Evolutionary conservation across 1,139 yeast species (phyloP), one percentile per base, ranked within the genome.

Genomic region (Candida sojae): DNA sequence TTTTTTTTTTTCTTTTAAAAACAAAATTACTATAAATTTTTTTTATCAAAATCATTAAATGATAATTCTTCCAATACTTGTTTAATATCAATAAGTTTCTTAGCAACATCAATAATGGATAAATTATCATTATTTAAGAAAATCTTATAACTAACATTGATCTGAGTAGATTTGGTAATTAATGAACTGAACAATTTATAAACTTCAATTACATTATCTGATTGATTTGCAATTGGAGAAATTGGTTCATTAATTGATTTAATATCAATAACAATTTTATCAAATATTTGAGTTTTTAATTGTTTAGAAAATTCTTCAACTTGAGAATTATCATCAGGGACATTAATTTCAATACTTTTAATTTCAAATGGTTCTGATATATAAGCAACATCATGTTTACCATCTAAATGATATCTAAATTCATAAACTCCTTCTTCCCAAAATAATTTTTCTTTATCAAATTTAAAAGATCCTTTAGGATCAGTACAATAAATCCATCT

Each of bases 371-470:
- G 91, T 51, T 75, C 77, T 0, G 93, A 83, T 43, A 84, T 76
- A 50, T 79, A 77, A 34, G 85, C 73, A 29, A 88, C 96, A 52
- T 83, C 86, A 62, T 89, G 96, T 51, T 84, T 80, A 28, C 83
- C 84, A 46, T 78, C 80, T 46, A 80, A 73, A 61, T 89, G 96
- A 59, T 86, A 87, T 64, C 96, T 76, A 58, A 88, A 78, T 64
- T 88, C 95, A 64, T 83, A 88, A 38, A 82, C 73, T 0, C 96
- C 96, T 47, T 79, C 82, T 56, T 84, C 86, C 83, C 88, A 86
- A 57, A 77, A 77, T 42, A 86, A 67, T 44, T 77, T 68, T 8
- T 77, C 75, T 8, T 76, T 75, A 9, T 70, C 66, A 58, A 88
- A 88, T 6, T 59, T 68, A 10, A 81, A 73, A n/a, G 64, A 56